phyloP scores from a whole-genome alignment of 2,329 filamentous ascomycete genomes.

The Daldinia eschscholtzii region DNA sequence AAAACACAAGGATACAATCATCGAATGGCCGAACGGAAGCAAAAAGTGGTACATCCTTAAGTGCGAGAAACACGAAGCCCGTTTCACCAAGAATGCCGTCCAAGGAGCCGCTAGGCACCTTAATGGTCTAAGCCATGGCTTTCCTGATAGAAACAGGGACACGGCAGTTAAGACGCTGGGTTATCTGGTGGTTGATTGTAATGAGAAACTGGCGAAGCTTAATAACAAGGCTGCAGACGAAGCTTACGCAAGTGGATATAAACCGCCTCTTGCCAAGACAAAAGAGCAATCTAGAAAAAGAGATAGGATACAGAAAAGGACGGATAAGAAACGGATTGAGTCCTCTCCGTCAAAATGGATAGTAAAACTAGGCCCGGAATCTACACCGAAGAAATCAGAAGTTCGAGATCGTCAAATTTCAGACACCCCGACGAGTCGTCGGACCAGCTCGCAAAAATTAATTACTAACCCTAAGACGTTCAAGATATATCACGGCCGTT shows the following conservation, averaged over 20 bases:
- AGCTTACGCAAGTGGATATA: conserved; percentile 52
- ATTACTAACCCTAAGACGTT: conserved; percentile 50
- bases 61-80: conserved; percentile 56
- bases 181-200: conserved; percentile 54
- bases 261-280: conserved; percentile 27
- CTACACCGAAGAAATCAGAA: conserved; percentile 5
- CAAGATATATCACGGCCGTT: conserved; percentile 54
- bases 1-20: conserved; percentile 51
- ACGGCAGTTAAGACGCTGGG: conserved; percentile 53
- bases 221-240: conserved; percentile 54
- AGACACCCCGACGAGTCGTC: not conserved
- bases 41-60: conserved; percentile 55
- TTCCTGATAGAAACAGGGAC: conserved; percentile 49
- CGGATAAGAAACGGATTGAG: not conserved
- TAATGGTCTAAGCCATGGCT: conserved; percentile 50
- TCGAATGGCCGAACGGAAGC: conserved; percentile 49
- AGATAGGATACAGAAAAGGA: not conserved
- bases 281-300: not conserved
- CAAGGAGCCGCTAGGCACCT: conserved; percentile 57
- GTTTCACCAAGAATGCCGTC: conserved; percentile 54
- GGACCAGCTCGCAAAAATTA: conserved; percentile 22
- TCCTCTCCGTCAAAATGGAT: not conserved
- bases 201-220: conserved; percentile 43
- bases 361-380: conserved; percentile 30
- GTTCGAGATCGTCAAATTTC: not conserved